These are phyloP conservation scores for Leccinum subgranulosum DNA, from an alignment of 768 basidiomycete species.

Conservation along the genomic window DNA sequence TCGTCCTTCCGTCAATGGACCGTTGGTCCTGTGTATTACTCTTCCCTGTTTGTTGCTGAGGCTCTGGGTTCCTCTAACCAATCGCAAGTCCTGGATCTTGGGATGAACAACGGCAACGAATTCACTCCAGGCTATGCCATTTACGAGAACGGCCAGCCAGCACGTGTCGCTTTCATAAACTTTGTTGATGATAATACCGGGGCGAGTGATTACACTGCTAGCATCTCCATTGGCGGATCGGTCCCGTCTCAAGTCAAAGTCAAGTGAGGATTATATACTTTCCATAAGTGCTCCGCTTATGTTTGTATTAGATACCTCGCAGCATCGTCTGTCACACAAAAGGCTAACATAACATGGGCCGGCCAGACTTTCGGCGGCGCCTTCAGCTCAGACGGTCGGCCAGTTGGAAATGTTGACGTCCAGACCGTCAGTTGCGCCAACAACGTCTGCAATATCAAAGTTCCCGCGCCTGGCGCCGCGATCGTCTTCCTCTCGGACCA, in stretches of 20 bases:
- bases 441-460: constrained; percentile 55
- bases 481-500: constrained; percentile 63
- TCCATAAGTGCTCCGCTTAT: neutral
- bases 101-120: constrained; percentile 43
- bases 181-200: constrained; percentile 62
- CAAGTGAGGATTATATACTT: constrained; percentile 37
- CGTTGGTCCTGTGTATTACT: constrained; percentile 71
- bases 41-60: constrained; percentile 68
- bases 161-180: constrained; percentile 69
- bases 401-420: constrained; percentile 52
- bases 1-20: constrained; percentile 66
- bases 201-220: constrained; percentile 49
- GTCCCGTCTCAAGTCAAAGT: constrained; percentile 50
- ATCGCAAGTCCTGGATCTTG: constrained; percentile 66
- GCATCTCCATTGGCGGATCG: constrained; percentile 46
- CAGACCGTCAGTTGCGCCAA: constrained; percentile 56
- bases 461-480: constrained; percentile 71
- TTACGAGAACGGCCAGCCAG: constrained; percentile 65
- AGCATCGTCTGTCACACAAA: constrained; percentile 55
- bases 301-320: constrained; percentile 47
- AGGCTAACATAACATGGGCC: constrained; percentile 73
- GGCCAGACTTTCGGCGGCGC: constrained; percentile 65
- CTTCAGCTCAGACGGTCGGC: constrained; percentile 67
- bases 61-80: constrained; percentile 59
- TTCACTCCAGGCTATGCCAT: constrained; percentile 62